phyloP scores from a whole-genome alignment of 2,329 filamentous ascomycete species.

The Aspergillus melleus region DNA sequence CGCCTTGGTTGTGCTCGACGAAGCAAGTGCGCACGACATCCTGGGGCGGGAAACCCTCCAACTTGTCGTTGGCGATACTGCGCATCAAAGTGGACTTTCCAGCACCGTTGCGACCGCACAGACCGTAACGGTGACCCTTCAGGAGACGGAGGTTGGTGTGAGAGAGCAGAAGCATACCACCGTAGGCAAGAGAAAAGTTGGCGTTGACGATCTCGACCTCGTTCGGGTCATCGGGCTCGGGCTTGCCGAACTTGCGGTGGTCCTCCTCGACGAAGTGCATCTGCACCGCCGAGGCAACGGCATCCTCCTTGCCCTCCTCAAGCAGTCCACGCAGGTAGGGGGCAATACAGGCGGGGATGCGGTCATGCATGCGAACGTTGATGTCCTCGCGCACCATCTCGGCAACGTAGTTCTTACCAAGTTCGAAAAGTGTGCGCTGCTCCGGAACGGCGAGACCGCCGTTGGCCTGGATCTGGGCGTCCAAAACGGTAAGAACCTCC shows the following conservation, averaged over 20 bases:
- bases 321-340: conserved; percentile 77
- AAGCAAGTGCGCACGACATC: conserved; percentile 95
- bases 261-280: conserved; percentile 80
- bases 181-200: conserved; percentile 95
- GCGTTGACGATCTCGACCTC: conserved; percentile 97
- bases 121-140: conserved; percentile 95
- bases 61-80: conserved; percentile 90
- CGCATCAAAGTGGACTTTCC: conserved; percentile 99
- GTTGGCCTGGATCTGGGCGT: conserved; percentile 71
- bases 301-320: conserved; percentile 60
- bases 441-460: conserved; percentile 65
- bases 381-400: conserved; percentile 85
- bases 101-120: conserved; percentile 94
- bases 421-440: conserved; percentile 61
- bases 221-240: conserved; percentile 83
- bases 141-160: conserved; percentile 93
- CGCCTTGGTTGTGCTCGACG: conserved; percentile 98
- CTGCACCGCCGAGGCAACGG: conserved; percentile 72
- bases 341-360: conserved; percentile 67
- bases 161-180: conserved; percentile 93
- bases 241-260: conserved; percentile 79
- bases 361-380: conserved; percentile 74
- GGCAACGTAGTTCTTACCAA: conserved; percentile 72
- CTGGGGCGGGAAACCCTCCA: conserved; percentile 93
- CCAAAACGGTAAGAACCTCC: conserved; percentile 73